A percentile compares a stretch with the other conserved stretches of the same genome.
Conservation (phyloP, 2,329 filamentous ascomycete genomes). For the Neopestalotiopsis rosae region DNA sequence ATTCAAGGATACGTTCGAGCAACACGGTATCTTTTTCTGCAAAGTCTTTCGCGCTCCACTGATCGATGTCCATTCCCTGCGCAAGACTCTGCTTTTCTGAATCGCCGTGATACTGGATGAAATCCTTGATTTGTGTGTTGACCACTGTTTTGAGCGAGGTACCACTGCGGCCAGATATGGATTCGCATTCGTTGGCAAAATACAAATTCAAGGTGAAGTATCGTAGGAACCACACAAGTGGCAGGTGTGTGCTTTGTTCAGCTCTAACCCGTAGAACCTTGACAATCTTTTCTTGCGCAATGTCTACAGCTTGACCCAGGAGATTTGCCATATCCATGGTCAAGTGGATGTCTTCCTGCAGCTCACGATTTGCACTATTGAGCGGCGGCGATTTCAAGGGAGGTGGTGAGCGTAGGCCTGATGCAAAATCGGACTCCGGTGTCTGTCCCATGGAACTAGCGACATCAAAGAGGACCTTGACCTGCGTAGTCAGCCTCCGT, state of each 20-base stretch:
- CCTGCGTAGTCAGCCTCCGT: slow-evolving; percentile 83
- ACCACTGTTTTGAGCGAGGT: slow-evolving; percentile 78
- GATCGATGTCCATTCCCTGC: slow-evolving; percentile 79
- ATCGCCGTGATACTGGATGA: slow-evolving; percentile 74
- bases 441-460: slow-evolving; percentile 72
- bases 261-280: slow-evolving; percentile 79
- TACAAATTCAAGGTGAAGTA: slow-evolving; percentile 84
- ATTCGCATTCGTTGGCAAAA: slow-evolving; percentile 87
- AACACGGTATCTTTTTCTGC: slow-evolving; percentile 63
- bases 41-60: slow-evolving; percentile 82
- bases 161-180: slow-evolving; percentile 79
- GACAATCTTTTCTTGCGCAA: slow-evolving; percentile 77
- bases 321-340: slow-evolving; percentile 79
- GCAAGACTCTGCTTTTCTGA: slow-evolving; percentile 76
- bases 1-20: slow-evolving; percentile 68
- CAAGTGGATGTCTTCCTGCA: slow-evolving; percentile 78
- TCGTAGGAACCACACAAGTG: slow-evolving; percentile 73
- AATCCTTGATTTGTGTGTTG: slow-evolving; percentile 82
- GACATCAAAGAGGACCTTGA: slow-evolving; percentile 93
- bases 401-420: slow-evolving; percentile 51
- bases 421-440: slow-evolving; percentile 30
- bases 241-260: slow-evolving; percentile 72
- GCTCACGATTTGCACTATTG: slow-evolving; percentile 52
- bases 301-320: slow-evolving; percentile 79
- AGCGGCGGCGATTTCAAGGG: slow-evolving; percentile 54